phyloP scores from a whole-genome alignment of 2,329 filamentous ascomycete genomes.

The Apiospora kogelbergensis region DNA sequence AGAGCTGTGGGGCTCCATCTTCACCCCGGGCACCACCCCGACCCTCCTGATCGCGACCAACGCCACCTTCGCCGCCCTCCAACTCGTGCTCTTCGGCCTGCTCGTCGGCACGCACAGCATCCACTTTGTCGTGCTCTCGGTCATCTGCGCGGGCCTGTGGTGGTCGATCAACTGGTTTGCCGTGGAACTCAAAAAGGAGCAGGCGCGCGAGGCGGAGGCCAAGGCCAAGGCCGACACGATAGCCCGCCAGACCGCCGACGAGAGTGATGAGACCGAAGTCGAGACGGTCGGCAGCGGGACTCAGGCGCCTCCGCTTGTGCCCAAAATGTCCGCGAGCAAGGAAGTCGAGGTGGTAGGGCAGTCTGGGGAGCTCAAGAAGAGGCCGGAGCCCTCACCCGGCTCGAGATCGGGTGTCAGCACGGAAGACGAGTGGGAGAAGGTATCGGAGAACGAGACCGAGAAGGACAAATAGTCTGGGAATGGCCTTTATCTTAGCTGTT shows the following conservation, averaged over 20 bases:
- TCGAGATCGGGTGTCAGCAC: constrained; percentile 68
- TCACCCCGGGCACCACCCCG: constrained; percentile 87
- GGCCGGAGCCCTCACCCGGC: constrained; percentile 38
- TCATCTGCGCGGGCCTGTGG: constrained; percentile 82
- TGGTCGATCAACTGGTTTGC: constrained; percentile 98
- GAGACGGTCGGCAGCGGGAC: constrained; percentile 34
- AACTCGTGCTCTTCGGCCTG: constrained; percentile 73
- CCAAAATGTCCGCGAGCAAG: constrained; percentile 32
- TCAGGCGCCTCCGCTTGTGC: constrained; percentile 18
- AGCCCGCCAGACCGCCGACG: constrained; percentile 34
- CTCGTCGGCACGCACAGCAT: constrained; percentile 81
- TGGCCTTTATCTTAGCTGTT: background rate
- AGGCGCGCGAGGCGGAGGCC: constrained; percentile 43
- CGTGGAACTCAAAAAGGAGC: constrained; percentile 54
- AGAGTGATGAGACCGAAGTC: constrained; percentile 51
- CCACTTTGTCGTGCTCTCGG: constrained; percentile 82
- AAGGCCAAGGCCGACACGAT: constrained; percentile 39
- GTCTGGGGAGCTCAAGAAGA: constrained; percentile 50
- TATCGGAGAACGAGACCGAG: constrained; percentile 70
- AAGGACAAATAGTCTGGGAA: constrained; percentile 48
- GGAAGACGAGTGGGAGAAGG: constrained; percentile 97
- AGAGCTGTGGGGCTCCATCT: constrained; percentile 88
- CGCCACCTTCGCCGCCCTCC: constrained; percentile 80
- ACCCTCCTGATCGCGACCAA: constrained; percentile 90
- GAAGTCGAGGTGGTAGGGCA: constrained; percentile 45